phyloP scores from a whole-genome alignment of 495 filamentous ascomycete genomes.

The Neurospora sublineolata region DNA sequence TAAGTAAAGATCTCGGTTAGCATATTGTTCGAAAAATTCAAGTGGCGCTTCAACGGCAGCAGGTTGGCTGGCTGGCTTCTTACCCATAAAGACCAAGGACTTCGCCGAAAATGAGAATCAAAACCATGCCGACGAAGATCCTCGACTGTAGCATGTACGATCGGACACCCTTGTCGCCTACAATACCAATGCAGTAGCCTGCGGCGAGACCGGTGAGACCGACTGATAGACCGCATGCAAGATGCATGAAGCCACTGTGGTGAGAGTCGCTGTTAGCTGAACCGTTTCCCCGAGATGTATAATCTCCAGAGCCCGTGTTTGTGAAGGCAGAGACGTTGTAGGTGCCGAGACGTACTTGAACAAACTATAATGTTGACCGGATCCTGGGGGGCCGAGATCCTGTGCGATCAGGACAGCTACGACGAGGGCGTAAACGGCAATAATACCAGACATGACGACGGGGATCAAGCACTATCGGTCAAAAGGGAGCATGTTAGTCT shows the following conservation, averaged over 20 bases:
- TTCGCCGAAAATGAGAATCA: constrained; percentile 97
- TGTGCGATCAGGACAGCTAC: constrained; percentile 88
- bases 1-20: constrained; percentile 5
- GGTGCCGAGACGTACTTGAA: constrained; percentile 53
- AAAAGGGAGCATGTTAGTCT: background rate
- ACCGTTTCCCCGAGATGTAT: background rate
- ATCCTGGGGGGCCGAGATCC: constrained; percentile 56
- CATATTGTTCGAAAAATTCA: background rate
- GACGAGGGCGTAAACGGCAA: constrained; percentile 95
- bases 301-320: background rate
- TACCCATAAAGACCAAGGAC: constrained; percentile 95
- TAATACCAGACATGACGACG: constrained; percentile 99
- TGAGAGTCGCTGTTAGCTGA: constrained; percentile 8
- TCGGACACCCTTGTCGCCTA: constrained; percentile 87
- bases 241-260: constrained; percentile 75
- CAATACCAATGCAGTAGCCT: constrained; percentile 90
- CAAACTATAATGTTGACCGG: constrained; percentile 54
- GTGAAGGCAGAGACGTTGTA: background rate
- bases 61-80: constrained; percentile 10
- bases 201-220: constrained; percentile 89
- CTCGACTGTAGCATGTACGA: constrained; percentile 92
- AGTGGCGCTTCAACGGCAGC: background rate
- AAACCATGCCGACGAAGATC: constrained; percentile 95
- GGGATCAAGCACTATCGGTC: constrained; percentile 67
- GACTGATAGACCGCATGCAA: constrained; percentile 82